phyloP scores from a whole-genome alignment of 1,284 basidiomycete species.

The Lignosus rhinocerotis region DNA sequence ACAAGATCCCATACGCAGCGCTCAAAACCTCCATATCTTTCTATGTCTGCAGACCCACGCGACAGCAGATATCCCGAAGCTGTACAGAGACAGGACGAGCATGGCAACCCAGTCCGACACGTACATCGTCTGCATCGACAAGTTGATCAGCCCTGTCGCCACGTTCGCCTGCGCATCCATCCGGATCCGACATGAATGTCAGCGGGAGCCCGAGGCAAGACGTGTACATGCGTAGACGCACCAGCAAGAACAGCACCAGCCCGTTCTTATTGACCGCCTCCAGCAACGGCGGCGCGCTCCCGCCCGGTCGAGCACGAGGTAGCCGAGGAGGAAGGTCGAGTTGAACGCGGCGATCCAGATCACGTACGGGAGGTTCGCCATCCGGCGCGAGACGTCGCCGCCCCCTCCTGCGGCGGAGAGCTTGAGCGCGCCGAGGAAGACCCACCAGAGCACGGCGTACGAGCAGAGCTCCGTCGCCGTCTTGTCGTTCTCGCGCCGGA shows the following conservation, averaged over 20 bases:
- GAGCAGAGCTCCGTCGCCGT: conserved; percentile 75
- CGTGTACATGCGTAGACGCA: conserved; percentile 40
- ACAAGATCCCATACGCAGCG: no score
- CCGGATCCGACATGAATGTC: background rate
- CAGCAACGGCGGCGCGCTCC: conserved; percentile 59
- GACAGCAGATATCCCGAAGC: conserved; percentile 53
- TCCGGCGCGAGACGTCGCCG: conserved; percentile 69
- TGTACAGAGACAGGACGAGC: conserved; percentile 67
- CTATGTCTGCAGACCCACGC: conserved; percentile 55
- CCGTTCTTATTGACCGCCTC: conserved; percentile 85
- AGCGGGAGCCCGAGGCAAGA: background rate
- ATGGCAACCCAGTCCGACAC: conserved; percentile 58
- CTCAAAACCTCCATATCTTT: conserved; percentile 35
- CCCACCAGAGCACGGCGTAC: conserved; percentile 83
- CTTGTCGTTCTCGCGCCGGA: conserved; percentile 61
- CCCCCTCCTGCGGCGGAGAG: conserved; percentile 43
- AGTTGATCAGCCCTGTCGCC: conserved; percentile 83
- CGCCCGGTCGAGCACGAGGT: conserved; percentile 69
- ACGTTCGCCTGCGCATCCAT: conserved; percentile 71
- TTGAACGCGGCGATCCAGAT: conserved; percentile 93
- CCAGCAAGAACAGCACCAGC: conserved; percentile 79
- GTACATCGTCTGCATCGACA: conserved; percentile 86
- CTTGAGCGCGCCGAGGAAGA: conserved; percentile 46
- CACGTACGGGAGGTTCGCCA: conserved; percentile 89
- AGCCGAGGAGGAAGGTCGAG: conserved; percentile 80